Percentiles rank a stretch among this genome's conserved stretches.
phyloP scores from a whole-genome alignment of 257 asterid species.

The Plantago elongata region DNA sequence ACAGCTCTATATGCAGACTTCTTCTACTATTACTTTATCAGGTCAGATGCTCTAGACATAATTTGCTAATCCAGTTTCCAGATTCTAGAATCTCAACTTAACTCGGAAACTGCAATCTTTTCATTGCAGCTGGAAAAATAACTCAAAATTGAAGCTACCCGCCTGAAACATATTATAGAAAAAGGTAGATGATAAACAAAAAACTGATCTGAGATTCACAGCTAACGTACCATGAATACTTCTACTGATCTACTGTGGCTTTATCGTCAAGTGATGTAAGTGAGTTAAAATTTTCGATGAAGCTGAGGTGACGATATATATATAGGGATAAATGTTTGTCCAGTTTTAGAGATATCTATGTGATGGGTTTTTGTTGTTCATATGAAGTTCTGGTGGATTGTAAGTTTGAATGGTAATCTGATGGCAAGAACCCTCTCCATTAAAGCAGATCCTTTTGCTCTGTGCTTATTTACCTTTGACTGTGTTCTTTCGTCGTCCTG shows the following conservation, averaged over 20 bases:
- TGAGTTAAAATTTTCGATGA: conserved; percentile 23
- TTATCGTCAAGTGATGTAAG: conserved; percentile 7
- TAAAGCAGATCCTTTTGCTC: not conserved
- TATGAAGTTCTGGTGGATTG: not conserved
- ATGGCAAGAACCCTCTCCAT: conserved; percentile 9
- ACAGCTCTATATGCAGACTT: conserved; percentile 91
- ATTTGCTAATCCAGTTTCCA: conserved; percentile 6
- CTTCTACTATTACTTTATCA: conserved; percentile 90
- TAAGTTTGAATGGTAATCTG: conserved; percentile 9
- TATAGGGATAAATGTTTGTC: conserved; percentile 11
- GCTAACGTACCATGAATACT: not conserved
- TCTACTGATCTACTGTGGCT: conserved; percentile 16
- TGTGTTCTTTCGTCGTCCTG: not conserved
- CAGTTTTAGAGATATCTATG: conserved; percentile 14
- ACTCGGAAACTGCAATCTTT: conserved; percentile 8
- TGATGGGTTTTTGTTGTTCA: conserved; percentile 14
- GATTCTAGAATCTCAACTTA: not conserved
- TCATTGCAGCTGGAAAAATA: conserved; percentile 70
- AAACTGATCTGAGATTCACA: too few species aligned
- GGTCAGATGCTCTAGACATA: conserved; percentile 38
- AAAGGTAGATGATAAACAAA: not conserved
- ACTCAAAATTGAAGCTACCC: conserved; percentile 68
- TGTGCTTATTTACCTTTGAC: not conserved
- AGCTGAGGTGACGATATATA: conserved; percentile 15
- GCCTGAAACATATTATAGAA: conserved; percentile 39